phyloP scores from a whole-genome alignment of 345 rosid genomes.

The Crucihimalaya himalaica region DNA sequence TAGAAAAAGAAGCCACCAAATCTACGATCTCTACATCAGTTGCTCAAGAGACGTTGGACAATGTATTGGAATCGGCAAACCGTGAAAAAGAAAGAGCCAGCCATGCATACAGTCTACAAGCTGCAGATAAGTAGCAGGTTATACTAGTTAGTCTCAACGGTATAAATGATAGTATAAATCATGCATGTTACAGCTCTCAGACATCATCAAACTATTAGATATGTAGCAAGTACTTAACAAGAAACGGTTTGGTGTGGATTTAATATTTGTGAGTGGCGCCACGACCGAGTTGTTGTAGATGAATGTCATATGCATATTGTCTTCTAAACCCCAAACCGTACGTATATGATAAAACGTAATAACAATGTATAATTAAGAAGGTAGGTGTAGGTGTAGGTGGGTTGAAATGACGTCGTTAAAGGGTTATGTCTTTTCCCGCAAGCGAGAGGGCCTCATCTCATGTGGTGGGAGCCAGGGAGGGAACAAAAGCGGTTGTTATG shows the following conservation, averaged over 20 bases:
- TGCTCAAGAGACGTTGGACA: neutral
- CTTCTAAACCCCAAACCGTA: too few species aligned
- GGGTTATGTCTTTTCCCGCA: conserved; percentile 33
- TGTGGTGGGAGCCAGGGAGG: too few species aligned
- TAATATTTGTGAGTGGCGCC: too few species aligned
- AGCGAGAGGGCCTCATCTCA: conserved; percentile 20
- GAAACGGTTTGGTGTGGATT: too few species aligned
- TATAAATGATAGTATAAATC: neutral
- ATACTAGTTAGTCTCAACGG: too few species aligned
- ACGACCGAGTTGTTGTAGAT: too few species aligned
- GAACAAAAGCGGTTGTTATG: neutral
- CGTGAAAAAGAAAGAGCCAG: neutral
- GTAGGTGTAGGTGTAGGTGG: too few species aligned
- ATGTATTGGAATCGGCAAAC: neutral
- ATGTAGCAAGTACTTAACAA: neutral
- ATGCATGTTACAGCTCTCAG: neutral
- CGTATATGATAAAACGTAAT: too few species aligned
- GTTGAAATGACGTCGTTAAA: too few species aligned
- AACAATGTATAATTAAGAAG: too few species aligned
- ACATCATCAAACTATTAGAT: neutral
- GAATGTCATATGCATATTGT: too few species aligned
- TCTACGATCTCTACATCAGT: neutral
- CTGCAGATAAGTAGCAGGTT: neutral
- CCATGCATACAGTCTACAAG: neutral
- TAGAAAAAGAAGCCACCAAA: neutral